Conservation (phyloP, 2,329 filamentous ascomycete species). For the Lecanicillium sp. region DNA sequence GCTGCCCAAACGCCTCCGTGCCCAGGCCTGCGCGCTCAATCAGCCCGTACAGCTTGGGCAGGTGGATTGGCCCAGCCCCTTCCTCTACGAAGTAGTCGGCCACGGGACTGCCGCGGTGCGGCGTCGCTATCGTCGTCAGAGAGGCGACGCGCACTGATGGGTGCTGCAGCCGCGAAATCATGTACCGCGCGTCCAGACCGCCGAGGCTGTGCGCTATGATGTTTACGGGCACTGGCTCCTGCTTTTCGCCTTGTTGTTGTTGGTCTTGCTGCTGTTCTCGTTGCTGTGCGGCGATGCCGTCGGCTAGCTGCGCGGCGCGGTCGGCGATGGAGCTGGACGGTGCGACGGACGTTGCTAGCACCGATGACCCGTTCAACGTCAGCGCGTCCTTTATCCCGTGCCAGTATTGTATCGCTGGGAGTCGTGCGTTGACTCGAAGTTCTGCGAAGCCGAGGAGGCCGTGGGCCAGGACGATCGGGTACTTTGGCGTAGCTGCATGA, state of each 20-base stretch:
- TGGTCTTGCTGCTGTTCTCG: slow-evolving; percentile 8
- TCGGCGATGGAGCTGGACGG: slow-evolving; percentile 53
- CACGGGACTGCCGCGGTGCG: slow-evolving; percentile 47
- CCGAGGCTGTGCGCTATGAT: slow-evolving; percentile 68
- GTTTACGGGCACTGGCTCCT: slow-evolving; percentile 61
- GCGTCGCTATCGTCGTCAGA: slow-evolving; percentile 48
- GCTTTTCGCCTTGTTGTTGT: not conserved
- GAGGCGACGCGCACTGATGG: slow-evolving; percentile 35
- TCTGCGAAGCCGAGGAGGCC: slow-evolving; percentile 58
- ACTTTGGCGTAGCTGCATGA: slow-evolving; percentile 43
- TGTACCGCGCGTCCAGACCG: slow-evolving; percentile 56
- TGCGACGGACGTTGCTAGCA: slow-evolving; percentile 55
- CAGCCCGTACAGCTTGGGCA: slow-evolving; percentile 48
- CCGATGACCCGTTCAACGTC: slow-evolving; percentile 40
- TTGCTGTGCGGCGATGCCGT: slow-evolving; percentile 39
- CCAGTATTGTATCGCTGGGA: slow-evolving; percentile 57
- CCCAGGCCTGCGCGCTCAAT: slow-evolving; percentile 45
- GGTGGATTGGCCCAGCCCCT: slow-evolving; percentile 29
- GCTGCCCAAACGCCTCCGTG: slow-evolving; percentile 53
- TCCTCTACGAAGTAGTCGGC: slow-evolving; percentile 44
- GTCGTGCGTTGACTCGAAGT: slow-evolving; percentile 39
- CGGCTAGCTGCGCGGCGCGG: slow-evolving; percentile 49
- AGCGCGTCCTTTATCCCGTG: slow-evolving; percentile 55
- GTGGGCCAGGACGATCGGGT: slow-evolving; percentile 59
- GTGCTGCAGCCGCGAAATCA: slow-evolving; percentile 47